Base-by-base conservation (phyloP, 164 flowering plant genomes). In the Vitis rotundifolia region DNA sequence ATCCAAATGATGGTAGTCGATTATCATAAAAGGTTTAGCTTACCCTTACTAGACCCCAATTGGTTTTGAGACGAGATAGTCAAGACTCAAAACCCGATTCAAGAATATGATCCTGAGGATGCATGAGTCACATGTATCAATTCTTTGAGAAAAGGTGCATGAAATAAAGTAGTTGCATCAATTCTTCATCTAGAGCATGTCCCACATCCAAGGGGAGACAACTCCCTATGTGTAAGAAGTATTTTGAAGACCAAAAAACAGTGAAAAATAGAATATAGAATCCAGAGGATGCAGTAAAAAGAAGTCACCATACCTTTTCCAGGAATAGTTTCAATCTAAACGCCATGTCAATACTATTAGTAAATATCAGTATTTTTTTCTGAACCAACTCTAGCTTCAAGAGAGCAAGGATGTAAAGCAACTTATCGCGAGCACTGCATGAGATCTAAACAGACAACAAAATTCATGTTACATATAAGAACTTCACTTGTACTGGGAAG, bases 361-460 rank as follows among this genome's bases (percentile, higher is more conserved):
- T 87, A 68, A 93, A 96, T 74, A 93, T 81, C 71, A 96, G 84
- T 68, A 91, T 91, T 75, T 89, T 96, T 69, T 89, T 92, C 78
- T 92, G 98, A 75, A 96, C 88, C 78, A 93, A 79, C 79, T 86
- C 93, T 75, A 89, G 73, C 87, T 89, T 93, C 83, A 96, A 79
- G 74, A 96, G 92, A 29, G 97, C 97, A 73, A 93, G 88, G 72
- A 88, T 79, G 79, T 92, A 67, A 28, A 93, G 84, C 67, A 88
- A 79, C 78, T 96, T 96, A 69, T 96, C 99, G 50, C 68, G 82
- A 61, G 81, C 73, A 80, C 83, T 71, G 83, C 98, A 93, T 55
- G 92, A 84, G 58, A 93, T 85, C 99, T 95, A 73, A 29, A 78
- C 18, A 72, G 63, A 18, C 18, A 51, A 68, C n/a, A 66, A 67